phyloP scores from a whole-genome alignment of 1,139 yeast species.

The Candida sojae region DNA sequence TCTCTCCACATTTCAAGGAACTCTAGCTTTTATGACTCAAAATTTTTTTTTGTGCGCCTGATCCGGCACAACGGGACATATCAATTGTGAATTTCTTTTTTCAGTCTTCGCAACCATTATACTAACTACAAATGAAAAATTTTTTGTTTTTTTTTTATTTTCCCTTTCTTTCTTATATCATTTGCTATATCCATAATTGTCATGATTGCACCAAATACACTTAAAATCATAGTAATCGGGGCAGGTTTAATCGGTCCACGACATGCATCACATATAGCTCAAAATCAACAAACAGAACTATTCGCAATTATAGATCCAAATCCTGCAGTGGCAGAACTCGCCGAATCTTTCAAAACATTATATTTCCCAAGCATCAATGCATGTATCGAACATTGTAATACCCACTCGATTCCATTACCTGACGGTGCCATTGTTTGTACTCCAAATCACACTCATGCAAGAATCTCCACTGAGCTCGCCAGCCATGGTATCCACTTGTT shows the following conservation, averaged over 20 bases:
- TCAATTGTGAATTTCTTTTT: neutral
- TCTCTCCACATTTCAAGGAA: neutral
- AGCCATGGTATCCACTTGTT: slow-evolving; percentile 36
- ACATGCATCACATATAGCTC: slow-evolving; percentile 36
- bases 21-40: neutral
- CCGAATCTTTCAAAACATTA: slow-evolving; percentile 24
- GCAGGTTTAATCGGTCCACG: slow-evolving; percentile 48
- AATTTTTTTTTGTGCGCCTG: neutral
- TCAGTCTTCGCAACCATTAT: neutral
- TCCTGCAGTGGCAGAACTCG: slow-evolving; percentile 24
- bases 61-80: neutral
- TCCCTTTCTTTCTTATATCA: neutral
- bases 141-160: neutral
- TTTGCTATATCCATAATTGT: neutral
- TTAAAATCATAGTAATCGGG: slow-evolving; percentile 29
- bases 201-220: slow-evolving; percentile 3
- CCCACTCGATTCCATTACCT: slow-evolving; percentile 26
- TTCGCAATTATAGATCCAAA: slow-evolving; percentile 40
- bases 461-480: slow-evolving; percentile 36
- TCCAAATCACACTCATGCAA: slow-evolving; percentile 44
- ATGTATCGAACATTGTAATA: slow-evolving; percentile 29
- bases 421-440: slow-evolving; percentile 47
- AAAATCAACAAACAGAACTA: slow-evolving; percentile 26
- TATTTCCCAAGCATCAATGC: slow-evolving; percentile 29
- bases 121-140: neutral